A percentile compares a stretch with the other conserved stretches of the same genome.
Conservation (phyloP, 345 rosid species). For the Citrus trifoliata region DNA sequence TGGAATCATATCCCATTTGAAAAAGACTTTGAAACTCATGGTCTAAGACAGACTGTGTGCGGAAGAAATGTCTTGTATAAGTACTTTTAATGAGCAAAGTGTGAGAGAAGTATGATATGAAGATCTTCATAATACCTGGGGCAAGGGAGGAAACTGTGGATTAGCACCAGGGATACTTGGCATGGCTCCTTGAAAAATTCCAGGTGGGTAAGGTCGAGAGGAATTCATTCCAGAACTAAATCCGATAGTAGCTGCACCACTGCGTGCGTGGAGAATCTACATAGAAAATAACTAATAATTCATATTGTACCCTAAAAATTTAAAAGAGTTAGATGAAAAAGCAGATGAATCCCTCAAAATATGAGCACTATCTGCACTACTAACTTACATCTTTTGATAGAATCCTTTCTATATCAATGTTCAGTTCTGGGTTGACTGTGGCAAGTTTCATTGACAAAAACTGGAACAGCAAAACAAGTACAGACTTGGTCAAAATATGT, state of each 20-base stretch:
- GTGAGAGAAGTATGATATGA: neutral
- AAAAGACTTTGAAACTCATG: conserved; percentile 68
- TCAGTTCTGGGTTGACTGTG: conserved; percentile 80
- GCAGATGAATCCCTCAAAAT: neutral
- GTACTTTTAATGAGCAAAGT: neutral
- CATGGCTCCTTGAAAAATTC: conserved; percentile 46
- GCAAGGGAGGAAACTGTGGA: conserved; percentile 55
- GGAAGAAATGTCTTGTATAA: neutral
- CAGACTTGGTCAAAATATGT: neutral
- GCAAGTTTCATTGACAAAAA: conserved; percentile 98
- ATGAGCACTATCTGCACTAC: conserved; percentile 1
- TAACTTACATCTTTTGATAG: conserved; percentile 79
- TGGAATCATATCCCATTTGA: conserved; percentile 74
- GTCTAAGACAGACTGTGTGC: conserved; percentile 50
- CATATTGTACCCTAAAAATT: conserved; percentile 5
- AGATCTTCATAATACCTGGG: conserved; percentile 45
- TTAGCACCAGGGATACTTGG: conserved; percentile 44
- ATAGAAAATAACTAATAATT: conserved; percentile 15
- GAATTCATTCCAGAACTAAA: conserved; percentile 42
- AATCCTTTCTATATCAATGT: conserved; percentile 65
- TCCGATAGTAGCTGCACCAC: conserved; percentile 44
- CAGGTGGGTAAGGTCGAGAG: conserved; percentile 36
- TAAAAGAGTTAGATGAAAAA: neutral
- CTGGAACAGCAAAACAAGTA: conserved; percentile 36
- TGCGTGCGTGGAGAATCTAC: conserved; percentile 61